These are phyloP conservation scores for Hericium rajendrae DNA, from an alignment of 768 basidiomycete genomes.

Conservation along the genomic window DNA sequence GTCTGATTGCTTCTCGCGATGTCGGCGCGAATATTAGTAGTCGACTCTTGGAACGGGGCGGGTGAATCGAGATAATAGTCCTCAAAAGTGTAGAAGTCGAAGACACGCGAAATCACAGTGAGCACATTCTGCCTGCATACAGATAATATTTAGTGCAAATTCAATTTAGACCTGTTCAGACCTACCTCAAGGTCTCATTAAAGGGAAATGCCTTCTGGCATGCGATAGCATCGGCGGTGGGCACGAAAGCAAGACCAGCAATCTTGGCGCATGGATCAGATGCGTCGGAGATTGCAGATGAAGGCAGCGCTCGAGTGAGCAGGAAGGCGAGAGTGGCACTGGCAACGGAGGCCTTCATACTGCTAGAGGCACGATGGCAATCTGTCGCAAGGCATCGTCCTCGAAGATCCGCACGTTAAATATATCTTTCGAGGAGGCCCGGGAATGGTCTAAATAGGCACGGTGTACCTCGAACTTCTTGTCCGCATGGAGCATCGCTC, in stretches of 20 bases:
- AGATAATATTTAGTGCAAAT: background rate
- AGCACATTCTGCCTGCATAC: slow-evolving; percentile 23
- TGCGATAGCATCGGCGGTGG: slow-evolving; percentile 46
- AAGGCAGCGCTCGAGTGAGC: background rate
- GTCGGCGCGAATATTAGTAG: slow-evolving; percentile 40
- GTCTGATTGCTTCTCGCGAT: slow-evolving; percentile 39
- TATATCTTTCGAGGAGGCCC: background rate
- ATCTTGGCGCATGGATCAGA: slow-evolving; percentile 26
- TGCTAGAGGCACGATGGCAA: background rate
- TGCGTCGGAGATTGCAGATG: background rate
- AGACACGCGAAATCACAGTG: slow-evolving; percentile 22
- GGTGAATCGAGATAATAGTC: slow-evolving; percentile 28
- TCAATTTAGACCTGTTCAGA: background rate
- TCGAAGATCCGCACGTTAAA: background rate
- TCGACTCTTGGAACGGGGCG: slow-evolving; percentile 36
- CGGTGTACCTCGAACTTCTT: background rate
- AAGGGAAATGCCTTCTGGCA: slow-evolving; percentile 27
- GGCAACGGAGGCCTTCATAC: background rate
- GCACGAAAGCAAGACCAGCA: slow-evolving; percentile 32
- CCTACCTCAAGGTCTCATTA: slow-evolving; percentile 21
- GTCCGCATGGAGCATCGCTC: background rate
- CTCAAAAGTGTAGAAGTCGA: slow-evolving; percentile 33
- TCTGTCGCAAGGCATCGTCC: background rate
- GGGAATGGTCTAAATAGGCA: background rate
- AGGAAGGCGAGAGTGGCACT: background rate